phyloP scores from a whole-genome alignment of 2,329 filamentous ascomycete species.

The Ophiostoma montium region DNA sequence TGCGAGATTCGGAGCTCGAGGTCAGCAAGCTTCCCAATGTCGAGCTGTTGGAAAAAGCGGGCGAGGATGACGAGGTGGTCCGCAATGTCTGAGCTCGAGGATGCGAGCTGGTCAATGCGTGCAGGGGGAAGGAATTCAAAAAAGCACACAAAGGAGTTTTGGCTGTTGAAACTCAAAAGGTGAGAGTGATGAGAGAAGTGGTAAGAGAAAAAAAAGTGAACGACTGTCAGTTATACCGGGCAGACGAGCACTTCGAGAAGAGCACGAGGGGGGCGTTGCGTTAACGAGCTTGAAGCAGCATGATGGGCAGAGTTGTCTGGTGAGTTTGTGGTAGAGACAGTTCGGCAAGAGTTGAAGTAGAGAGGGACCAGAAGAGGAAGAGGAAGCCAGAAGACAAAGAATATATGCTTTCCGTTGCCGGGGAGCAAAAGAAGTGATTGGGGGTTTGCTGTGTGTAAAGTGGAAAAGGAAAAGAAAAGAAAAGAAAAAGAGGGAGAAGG shows the following conservation, averaged over 20 bases:
- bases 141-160: no score
- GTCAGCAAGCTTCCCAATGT: no score
- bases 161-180: no score
- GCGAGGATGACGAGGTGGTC: no score
- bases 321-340: not conserved
- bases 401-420: not conserved
- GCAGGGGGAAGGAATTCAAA: no score
- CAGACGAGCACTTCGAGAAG: not conserved
- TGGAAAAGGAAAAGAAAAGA: not conserved
- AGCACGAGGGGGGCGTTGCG: not conserved
- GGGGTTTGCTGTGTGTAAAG: not conserved
- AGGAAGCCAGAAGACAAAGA: not conserved
- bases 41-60: no score
- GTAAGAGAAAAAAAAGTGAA: not conserved
- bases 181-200: no score
- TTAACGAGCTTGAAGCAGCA: conserved; percentile 1
- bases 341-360: not conserved
- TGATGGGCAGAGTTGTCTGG: not conserved
- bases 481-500: not conserved
- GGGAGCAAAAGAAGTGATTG: not conserved
- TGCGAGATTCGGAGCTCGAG: no score
- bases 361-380: no score
- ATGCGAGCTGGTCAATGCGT: no score
- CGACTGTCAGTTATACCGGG: not conserved
- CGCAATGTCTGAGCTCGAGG: no score